These are phyloP conservation scores for Tetraselmis chui DNA, from an alignment of 139 green algal species.

Conservation along the genomic window DNA sequence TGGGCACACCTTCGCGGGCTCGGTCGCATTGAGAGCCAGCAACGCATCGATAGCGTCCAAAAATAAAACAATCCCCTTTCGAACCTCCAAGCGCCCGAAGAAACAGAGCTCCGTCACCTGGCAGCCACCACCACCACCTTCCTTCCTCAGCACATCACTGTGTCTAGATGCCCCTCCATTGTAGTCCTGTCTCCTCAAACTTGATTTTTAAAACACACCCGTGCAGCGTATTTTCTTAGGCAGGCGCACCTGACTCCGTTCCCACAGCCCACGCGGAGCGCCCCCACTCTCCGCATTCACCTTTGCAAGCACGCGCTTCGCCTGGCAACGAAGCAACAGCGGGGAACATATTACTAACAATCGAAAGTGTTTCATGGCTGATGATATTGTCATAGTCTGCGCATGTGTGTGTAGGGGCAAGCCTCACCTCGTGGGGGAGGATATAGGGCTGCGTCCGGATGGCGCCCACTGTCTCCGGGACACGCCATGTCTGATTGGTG, in stretches of 20 bases:
- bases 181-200: too few species aligned
- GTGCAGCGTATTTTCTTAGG: too few species aligned
- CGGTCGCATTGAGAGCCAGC: background rate
- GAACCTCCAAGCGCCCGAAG: constrained; percentile 5
- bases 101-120: background rate
- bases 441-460: constrained; percentile 10
- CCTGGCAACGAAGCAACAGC: too few species aligned
- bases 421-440: background rate
- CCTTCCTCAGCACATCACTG: too few species aligned
- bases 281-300: background rate
- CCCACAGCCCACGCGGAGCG: background rate
- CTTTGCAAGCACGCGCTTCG: background rate
- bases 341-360: too few species aligned
- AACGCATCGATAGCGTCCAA: background rate
- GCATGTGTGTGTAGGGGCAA: too few species aligned
- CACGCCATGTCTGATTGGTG: background rate
- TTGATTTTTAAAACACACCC: too few species aligned
- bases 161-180: too few species aligned
- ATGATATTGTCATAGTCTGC: too few species aligned
- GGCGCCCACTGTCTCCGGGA: background rate
- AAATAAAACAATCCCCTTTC: constrained; percentile 1
- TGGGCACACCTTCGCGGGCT: background rate
- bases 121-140: too few species aligned
- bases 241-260: background rate
- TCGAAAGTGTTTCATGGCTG: too few species aligned